Base-by-base conservation (phyloP, 2,329 filamentous ascomycete genomes). In the Epichloe sylvatica region DNA sequence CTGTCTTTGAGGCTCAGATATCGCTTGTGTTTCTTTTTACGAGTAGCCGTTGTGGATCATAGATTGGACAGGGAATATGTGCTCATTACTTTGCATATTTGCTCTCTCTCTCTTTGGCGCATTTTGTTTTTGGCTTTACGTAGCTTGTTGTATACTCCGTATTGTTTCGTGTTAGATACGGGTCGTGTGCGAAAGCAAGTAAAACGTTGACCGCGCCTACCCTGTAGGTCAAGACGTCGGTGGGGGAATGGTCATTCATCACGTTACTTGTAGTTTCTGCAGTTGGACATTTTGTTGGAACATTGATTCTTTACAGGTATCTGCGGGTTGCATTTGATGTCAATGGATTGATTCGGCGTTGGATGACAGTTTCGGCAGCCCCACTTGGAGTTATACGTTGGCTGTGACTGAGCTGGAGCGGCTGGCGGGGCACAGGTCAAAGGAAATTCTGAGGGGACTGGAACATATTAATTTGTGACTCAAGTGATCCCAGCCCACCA, bases 381-480 rank as follows among this genome's bases (percentile, higher is more conserved):
- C 45, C 45, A 46, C 45, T 25, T 46, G 13, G 21, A 9, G 19
- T 41, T 19, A 0, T 19, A 17, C 19, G 1, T 38, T 25, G 44
- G 38, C 38, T 37, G 11, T 37, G 11, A 3, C 4, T 42, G 40
- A 42, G 3, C 30, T 30, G 3, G 30, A 4, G 30, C 1, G 9
- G 13, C 13, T 49, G 47, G 46, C 50, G 46, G 50, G 50, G 46
- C 43, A 49, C 37, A 46, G 34, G 15, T n/a, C 11, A 12, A n/a
- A 6, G 35, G 50, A 52, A 52, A 42, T 52, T 52, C 50, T 46
- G 23, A 46, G 38, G 44, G 45, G 46, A 23, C 19, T 19, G 23
- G 38, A 30, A 49, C 25, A 47, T 36, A 6, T 5, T 23, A n/a
- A 43, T 45, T 47, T 38, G 30, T 46, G 51, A 52, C 45, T 47